Evolutionary conservation across 108 stramenopile genomes (phyloP).

Genomic region (Fragilariopsis cylindrus): DNA sequence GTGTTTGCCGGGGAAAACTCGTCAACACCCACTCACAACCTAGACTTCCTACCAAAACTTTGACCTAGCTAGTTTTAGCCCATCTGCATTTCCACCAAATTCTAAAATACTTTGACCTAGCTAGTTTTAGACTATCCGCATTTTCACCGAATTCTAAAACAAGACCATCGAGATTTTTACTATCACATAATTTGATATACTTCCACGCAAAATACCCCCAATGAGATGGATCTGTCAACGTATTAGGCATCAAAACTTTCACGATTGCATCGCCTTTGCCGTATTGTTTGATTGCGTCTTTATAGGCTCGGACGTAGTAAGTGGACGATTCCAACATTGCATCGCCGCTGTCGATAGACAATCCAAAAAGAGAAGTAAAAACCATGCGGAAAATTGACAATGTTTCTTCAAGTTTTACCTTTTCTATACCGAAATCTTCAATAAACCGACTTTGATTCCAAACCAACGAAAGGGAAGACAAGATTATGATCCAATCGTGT

Average conservation of each 20-base stretch:
- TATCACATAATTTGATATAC: neutral
- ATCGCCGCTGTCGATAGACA: neutral
- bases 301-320: neutral
- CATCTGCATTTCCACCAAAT: too few relatives aligned
- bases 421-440: conserved; percentile 6
- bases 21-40: too few relatives aligned
- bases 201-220: conserved; percentile 13
- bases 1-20: too few relatives aligned
- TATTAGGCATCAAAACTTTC: neutral
- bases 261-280: neutral
- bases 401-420: neutral
- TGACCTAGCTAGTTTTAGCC: too few relatives aligned
- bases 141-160: conserved; percentile 16
- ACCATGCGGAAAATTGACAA: neutral
- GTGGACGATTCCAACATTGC: neutral
- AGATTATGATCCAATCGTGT: conserved; percentile 9
- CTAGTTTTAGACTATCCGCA: too few relatives aligned
- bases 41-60: too few relatives aligned
- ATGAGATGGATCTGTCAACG: neutral
- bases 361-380: neutral
- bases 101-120: too few relatives aligned
- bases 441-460: neutral
- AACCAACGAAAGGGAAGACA: conserved; percentile 1
- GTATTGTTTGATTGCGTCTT: neutral
- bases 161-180: neutral